These are phyloP conservation scores for Mucor circinelloides DNA, from an alignment of 371 early-diverging fungal species.

Conservation along the genomic window DNA sequence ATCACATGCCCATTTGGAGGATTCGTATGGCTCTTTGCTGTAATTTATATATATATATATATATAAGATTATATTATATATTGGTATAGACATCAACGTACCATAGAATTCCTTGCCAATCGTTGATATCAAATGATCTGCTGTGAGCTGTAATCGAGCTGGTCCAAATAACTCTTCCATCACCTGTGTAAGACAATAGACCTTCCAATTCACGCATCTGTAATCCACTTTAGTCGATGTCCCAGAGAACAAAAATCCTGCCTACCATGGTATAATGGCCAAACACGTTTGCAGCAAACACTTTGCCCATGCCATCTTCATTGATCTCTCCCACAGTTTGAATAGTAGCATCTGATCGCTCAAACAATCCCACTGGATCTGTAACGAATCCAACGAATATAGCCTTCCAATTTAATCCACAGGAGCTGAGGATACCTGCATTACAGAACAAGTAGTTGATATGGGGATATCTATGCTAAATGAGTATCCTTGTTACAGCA, in stretches of 20 bases:
- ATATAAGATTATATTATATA: neutral
- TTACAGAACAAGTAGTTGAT: slow-evolving; percentile 79
- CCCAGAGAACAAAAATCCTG: no score
- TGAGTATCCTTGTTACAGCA: neutral
- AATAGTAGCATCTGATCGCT: slow-evolving; percentile 65
- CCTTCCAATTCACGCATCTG: slow-evolving; percentile 65
- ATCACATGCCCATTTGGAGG: slow-evolving; percentile 78
- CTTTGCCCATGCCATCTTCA: slow-evolving; percentile 72
- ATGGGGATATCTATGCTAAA: slow-evolving; percentile 35
- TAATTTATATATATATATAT: no score
- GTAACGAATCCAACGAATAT: slow-evolving; percentile 53
- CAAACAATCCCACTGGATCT: slow-evolving; percentile 63
- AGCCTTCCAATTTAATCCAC: slow-evolving; percentile 51
- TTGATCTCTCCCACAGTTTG: slow-evolving; percentile 66
- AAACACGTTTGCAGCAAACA: slow-evolving; percentile 85
- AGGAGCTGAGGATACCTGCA: slow-evolving; percentile 76
- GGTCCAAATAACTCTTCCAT: slow-evolving; percentile 83
- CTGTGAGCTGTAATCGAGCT: slow-evolving; percentile 70
- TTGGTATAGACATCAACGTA: slow-evolving; percentile 10
- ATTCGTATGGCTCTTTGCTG: slow-evolving; percentile 71
- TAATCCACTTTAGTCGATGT: neutral
- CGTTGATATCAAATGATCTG: slow-evolving; percentile 53
- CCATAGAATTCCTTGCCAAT: slow-evolving; percentile 75
- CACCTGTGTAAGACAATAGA: slow-evolving; percentile 47
- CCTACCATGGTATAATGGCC: slow-evolving; percentile 85